Percentiles rank a stretch among this genome's conserved stretches.
Conservation (phyloP, 2,329 filamentous ascomycete species). For the Pyricularia pennisetigena region DNA sequence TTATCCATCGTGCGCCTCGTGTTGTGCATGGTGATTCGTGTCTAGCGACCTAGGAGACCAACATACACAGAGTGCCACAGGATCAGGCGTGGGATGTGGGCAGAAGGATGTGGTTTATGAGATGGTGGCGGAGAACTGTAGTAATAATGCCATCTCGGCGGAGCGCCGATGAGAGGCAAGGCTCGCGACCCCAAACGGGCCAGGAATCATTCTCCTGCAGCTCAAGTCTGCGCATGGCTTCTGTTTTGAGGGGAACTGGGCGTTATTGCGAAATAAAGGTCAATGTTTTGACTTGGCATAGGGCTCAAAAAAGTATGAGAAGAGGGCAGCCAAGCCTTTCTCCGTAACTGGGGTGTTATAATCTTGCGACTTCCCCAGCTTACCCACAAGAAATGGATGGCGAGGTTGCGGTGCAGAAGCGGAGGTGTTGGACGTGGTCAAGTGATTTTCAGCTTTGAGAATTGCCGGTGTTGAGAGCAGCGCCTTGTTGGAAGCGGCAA, state of each 20-base stretch:
- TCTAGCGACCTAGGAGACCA: neutral
- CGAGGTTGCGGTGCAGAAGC: neutral
- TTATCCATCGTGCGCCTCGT: neutral
- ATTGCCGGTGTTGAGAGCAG: neutral
- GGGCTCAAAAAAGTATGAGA: too few relatives aligned
- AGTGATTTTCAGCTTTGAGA: neutral
- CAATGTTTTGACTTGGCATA: too few relatives aligned
- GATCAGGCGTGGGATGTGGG: neutral
- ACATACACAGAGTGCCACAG: neutral
- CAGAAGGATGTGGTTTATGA: neutral
- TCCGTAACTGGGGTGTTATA: neutral
- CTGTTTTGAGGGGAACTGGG: neutral
- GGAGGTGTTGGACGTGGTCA: neutral
- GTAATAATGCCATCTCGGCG: neutral
- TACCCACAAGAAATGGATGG: neutral
- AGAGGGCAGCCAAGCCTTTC: neutral
- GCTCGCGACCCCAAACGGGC: neutral
- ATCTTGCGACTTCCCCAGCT: neutral
- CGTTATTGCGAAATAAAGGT: neutral
- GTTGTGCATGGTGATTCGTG: neutral
- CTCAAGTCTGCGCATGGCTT: neutral
- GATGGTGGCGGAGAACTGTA: neutral
- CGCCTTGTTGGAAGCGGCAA: neutral
- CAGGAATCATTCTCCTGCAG: neutral
- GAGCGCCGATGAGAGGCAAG: neutral